phyloP scores from a whole-genome alignment of 331 rosid genomes.

The Pyracantha coccinea region DNA sequence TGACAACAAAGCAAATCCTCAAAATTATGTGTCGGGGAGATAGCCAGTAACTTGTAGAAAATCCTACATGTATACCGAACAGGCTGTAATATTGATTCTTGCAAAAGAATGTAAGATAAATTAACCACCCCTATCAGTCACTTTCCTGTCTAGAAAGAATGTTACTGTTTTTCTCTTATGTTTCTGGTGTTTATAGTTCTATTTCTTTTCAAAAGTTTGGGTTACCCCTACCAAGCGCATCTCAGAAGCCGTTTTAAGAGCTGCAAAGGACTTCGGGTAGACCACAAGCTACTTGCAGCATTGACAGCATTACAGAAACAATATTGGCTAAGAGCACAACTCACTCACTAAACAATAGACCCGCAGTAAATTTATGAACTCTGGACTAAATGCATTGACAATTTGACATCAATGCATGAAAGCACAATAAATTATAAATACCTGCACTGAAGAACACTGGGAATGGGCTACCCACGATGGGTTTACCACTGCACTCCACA shows the following conservation, averaged over 20 bases:
- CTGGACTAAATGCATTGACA: neutral
- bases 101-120: neutral
- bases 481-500: constrained; percentile 83
- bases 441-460: constrained; percentile 99
- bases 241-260: neutral
- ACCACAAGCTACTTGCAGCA: neutral
- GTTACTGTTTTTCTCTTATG: neutral
- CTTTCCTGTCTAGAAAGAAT: neutral
- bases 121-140: neutral
- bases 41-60: neutral
- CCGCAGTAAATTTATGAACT: neutral
- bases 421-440: constrained; percentile 15
- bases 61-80: neutral
- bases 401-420: neutral
- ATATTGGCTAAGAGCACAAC: neutral
- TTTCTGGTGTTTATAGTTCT: neutral
- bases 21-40: constrained; percentile 3
- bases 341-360: neutral
- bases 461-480: constrained; percentile 96
- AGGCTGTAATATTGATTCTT: neutral
- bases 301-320: neutral
- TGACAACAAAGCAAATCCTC: constrained; percentile 16
- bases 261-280: neutral
- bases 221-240: neutral
- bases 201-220: too few relatives aligned